Conservation (phyloP, 495 filamentous ascomycete species). For the Podospora pseudocomata region DNA sequence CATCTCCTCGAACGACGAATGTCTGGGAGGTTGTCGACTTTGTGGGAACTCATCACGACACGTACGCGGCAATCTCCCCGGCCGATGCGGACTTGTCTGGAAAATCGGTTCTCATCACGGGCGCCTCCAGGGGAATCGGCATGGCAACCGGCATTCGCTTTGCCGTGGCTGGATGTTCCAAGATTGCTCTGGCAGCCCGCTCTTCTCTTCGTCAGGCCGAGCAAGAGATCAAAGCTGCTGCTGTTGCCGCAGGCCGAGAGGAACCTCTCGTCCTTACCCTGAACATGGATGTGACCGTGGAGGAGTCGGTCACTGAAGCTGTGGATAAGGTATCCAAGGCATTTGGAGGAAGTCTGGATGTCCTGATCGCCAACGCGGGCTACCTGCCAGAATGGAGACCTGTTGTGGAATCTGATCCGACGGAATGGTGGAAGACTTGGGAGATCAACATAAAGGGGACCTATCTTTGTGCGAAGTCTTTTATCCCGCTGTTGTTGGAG, state of each 20-base stretch:
- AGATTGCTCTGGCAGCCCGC: constrained; percentile 43
- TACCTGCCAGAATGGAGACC: constrained; percentile 35
- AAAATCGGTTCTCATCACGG: constrained; percentile 55
- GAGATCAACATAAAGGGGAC: constrained; percentile 44
- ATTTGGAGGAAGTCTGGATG: constrained; percentile 39
- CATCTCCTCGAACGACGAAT: neutral
- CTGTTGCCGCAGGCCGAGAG: constrained; percentile 30
- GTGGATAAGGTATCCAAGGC: constrained; percentile 29
- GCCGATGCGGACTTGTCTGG: constrained; percentile 42
- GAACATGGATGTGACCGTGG: constrained; percentile 40
- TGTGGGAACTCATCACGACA: constrained; percentile 28
- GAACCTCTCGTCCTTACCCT: constrained; percentile 42
- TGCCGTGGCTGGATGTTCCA: constrained; percentile 40
- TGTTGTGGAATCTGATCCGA: constrained; percentile 30
- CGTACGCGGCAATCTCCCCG: constrained; percentile 37
- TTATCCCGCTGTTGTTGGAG: constrained; percentile 43
- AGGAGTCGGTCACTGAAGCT: constrained; percentile 34
- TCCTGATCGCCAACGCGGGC: constrained; percentile 46
- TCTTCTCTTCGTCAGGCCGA: constrained; percentile 36
- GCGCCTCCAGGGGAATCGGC: constrained; percentile 56
- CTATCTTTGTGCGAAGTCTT: constrained; percentile 39
- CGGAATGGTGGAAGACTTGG: constrained; percentile 43
- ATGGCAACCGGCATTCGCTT: constrained; percentile 47
- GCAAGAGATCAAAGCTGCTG: constrained; percentile 33
- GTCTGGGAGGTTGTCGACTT: neutral